These are phyloP conservation scores for Plasmodium knowlesi DNA, from an alignment of 169 alveolate species.

Conservation along the genomic window DNA sequence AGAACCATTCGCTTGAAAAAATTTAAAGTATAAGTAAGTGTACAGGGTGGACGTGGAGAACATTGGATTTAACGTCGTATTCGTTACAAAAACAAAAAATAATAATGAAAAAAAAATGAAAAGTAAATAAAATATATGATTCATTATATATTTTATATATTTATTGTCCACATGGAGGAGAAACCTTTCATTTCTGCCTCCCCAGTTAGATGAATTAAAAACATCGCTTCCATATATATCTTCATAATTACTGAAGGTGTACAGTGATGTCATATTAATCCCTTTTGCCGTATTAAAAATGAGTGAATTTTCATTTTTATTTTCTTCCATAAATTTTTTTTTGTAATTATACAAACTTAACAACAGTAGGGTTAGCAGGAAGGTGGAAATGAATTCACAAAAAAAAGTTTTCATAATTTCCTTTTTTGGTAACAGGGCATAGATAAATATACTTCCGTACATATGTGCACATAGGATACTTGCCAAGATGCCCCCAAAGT, in stretches of 20 bases:
- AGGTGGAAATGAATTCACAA: constrained; percentile 73
- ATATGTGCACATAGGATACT: constrained; percentile 68
- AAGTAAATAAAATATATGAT: constrained; percentile 68
- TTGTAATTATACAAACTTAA: constrained; percentile 66
- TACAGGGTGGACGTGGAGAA: constrained; percentile 56
- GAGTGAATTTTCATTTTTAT: constrained; percentile 46
- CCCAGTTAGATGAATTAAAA: neutral
- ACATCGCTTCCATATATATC: constrained; percentile 56
- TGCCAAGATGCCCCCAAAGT: constrained; percentile 61
- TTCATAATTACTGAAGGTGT: constrained; percentile 21
- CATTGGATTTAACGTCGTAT: constrained; percentile 68
- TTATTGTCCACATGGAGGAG: constrained; percentile 40
- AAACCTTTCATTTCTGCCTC: neutral
- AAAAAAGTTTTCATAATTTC: constrained; percentile 65
- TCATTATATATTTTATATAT: constrained; percentile 59
- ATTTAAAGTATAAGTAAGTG: constrained; percentile 59
- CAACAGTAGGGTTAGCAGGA: constrained; percentile 39
- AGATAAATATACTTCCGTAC: constrained; percentile 62
- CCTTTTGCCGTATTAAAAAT: constrained; percentile 14
- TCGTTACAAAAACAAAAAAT: constrained; percentile 71
- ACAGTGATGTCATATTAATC: constrained; percentile 40
- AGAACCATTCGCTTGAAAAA: constrained; percentile 17
- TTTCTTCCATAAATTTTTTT: constrained; percentile 46
- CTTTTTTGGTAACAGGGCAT: constrained; percentile 50
- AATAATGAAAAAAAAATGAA: constrained; percentile 54